A percentile compares a stretch with the other conserved stretches of the same genome.
Conservation (phyloP, 1,284 basidiomycete genomes). For the Melanopsichium pennsylvanicum region DNA sequence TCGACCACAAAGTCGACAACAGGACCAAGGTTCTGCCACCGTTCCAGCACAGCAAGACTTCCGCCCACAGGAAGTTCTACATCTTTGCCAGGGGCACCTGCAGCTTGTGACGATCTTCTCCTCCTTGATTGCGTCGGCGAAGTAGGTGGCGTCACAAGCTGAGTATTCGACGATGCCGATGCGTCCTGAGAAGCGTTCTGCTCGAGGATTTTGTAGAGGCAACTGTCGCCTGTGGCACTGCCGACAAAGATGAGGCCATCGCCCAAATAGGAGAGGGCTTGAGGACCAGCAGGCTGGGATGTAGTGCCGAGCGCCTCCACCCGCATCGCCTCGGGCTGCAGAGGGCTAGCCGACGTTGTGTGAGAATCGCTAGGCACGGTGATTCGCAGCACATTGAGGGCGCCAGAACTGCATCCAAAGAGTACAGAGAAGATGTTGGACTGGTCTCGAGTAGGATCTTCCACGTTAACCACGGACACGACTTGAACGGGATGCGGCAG, state of each 20-base stretch:
- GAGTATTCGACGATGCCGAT: neutral
- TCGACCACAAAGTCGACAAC: constrained; percentile 85
- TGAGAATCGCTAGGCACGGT: constrained; percentile 9
- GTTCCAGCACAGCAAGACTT: constrained; percentile 19
- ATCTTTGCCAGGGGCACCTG: neutral
- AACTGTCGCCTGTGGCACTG: constrained; percentile 55
- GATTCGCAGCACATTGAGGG: constrained; percentile 38
- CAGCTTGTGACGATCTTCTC: constrained; percentile 13
- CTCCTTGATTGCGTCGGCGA: constrained; percentile 31
- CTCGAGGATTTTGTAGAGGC: constrained; percentile 36
- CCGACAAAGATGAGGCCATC: constrained; percentile 53
- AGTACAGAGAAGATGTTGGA: constrained; percentile 24
- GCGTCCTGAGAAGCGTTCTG: constrained; percentile 5
- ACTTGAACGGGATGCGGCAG: constrained; percentile 50
- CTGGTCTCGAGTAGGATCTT: neutral
- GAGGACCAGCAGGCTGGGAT: constrained; percentile 45
- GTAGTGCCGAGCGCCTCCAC: constrained; percentile 38
- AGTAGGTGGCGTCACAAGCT: constrained; percentile 39
- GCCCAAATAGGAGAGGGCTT: constrained; percentile 50
- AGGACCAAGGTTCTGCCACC: constrained; percentile 74
- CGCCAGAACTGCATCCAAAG: constrained; percentile 41
- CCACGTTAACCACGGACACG: constrained; percentile 36
- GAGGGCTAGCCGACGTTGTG: neutral
- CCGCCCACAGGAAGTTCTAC: constrained; percentile 12
- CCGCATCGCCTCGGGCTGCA: constrained; percentile 23